Base-by-base conservation (phyloP, 2,329 filamentous ascomycete genomes). In the Alternaria consortialis region DNA sequence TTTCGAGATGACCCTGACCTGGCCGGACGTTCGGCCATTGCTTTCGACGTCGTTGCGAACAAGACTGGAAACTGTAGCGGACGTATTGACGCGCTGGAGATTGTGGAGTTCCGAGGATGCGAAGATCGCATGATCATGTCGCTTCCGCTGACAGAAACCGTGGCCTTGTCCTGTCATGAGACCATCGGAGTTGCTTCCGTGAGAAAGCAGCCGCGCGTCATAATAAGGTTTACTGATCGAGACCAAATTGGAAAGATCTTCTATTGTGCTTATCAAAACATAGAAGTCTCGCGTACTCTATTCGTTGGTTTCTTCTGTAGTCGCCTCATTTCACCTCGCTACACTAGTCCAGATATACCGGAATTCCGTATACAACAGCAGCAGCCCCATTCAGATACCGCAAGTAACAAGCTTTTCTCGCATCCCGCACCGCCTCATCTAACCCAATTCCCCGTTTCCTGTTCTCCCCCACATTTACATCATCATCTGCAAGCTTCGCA, bases 321-420 rank as follows among this genome's bases (percentile, higher is more conserved):
- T 25, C 44, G 17, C 32, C 56, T 46, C 51, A 52, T 34, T 34
- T 12, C 17, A 25, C 31, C 46, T 50, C 31, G n/a, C 31, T 50
- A 36, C 46, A 34, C 20, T 74, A 77, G 42, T 79, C 80, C 62
- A 97, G 84, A 80, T 93, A 97, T 64, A 97, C 92, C 31, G 95
- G 95, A 75, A 99, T 90, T 15, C 95, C 95, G 82, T 98, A 99
- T 54, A 98, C 90, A 66, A 95, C 94, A 25, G 95, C 92, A 37
- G 94, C 93, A 11, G 94, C 95, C 0, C 93, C 95, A 72, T 97
- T 99, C 69, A 99, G 82, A 82, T 97, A 98, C 76, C 87, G 87
- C 81, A 99, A 87, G 69, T 92, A 88, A 80, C 95, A 98, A n/a
- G 88, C 90, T 61, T 87, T 86, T 66, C 92, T 86, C 13, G 91